Conservation (phyloP, 1,139 yeast species). For the Pichia sp. region DNA sequence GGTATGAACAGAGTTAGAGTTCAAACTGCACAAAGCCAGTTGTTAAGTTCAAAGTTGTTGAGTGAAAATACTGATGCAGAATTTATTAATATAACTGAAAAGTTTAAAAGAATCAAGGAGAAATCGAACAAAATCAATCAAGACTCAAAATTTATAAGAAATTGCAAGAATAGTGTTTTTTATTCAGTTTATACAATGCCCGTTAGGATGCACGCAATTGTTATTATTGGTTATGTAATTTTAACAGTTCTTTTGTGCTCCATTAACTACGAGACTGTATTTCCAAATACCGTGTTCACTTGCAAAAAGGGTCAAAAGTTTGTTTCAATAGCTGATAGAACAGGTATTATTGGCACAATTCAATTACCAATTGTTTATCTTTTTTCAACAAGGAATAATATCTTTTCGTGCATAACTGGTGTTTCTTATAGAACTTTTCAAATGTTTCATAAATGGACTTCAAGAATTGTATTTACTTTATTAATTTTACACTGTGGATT, state of each 20-base stretch:
- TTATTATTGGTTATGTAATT: conserved; percentile 24
- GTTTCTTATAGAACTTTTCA: conserved; percentile 56
- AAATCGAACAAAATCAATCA: neutral
- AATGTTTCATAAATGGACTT: conserved; percentile 54
- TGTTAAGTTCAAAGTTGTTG: neutral
- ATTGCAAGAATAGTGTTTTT: conserved; percentile 3
- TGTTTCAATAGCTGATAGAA: conserved; percentile 50
- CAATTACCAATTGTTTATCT: conserved; percentile 50
- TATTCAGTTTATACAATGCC: conserved; percentile 22
- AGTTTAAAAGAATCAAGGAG: neutral
- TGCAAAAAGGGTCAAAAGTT: conserved; percentile 26
- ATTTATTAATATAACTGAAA: neutral
- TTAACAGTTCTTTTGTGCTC: conserved; percentile 25
- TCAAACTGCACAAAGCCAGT: conserved; percentile 4
- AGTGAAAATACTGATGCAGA: neutral
- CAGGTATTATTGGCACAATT: conserved; percentile 51
- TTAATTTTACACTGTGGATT: conserved; percentile 36
- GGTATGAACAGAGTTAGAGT: conserved; percentile 1
- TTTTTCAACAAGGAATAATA: conserved; percentile 60
- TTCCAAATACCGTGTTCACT: conserved; percentile 28
- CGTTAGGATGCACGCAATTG: conserved; percentile 28
- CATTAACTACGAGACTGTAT: conserved; percentile 23
- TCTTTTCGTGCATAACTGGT: conserved; percentile 50
- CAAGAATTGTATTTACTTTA: conserved; percentile 41
- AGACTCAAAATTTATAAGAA: conserved; percentile 3